Conservation (phyloP, 495 filamentous ascomycete species). For the Penicillium maclennaniae region DNA sequence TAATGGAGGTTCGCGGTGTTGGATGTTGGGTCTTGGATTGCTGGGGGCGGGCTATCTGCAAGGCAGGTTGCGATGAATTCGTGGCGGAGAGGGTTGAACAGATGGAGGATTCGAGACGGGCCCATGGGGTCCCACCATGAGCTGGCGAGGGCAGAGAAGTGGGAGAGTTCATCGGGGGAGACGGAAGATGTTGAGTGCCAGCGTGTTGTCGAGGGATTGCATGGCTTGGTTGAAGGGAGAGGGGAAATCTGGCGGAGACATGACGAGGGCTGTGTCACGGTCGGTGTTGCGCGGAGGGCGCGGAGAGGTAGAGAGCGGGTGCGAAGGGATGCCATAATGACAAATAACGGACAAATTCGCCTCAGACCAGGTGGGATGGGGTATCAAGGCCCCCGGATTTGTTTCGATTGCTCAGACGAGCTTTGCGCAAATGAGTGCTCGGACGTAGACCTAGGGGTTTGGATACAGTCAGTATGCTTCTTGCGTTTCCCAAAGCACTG, state of each 20-base stretch:
- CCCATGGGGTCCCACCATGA: conserved; percentile 98
- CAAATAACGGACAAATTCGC: not conserved
- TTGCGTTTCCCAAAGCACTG: not conserved
- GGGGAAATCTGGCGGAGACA: conserved; percentile 3
- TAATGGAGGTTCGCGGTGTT: conserved; percentile 52
- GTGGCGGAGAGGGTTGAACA: conserved; percentile 97
- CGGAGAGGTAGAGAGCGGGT: conserved; percentile 4
- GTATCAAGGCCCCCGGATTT: not conserved
- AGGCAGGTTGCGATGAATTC: conserved; percentile 79
- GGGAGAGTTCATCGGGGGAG: conserved; percentile 80
- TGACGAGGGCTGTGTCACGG: conserved; percentile 7
- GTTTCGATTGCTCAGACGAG: conserved; percentile 2
- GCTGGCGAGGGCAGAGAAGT: conserved; percentile 90
- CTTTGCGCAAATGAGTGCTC: not conserved
- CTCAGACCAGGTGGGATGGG: not conserved
- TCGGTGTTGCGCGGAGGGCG: conserved; percentile 9
- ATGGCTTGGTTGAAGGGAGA: not conserved
- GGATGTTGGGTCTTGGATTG: conserved; percentile 1
- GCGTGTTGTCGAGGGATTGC: conserved; percentile 7
- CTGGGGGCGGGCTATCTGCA: conserved; percentile 32
- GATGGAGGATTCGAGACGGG: conserved; percentile 84
- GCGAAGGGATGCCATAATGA: conserved; percentile 18
- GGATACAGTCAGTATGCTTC: not conserved
- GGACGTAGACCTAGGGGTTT: not conserved
- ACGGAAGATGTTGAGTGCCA: conserved; percentile 62